A percentile compares a stretch with the other conserved stretches of the same genome.
phyloP scores from a whole-genome alignment of 2,329 filamentous ascomycete genomes.

The Scytalidium lignicola region DNA sequence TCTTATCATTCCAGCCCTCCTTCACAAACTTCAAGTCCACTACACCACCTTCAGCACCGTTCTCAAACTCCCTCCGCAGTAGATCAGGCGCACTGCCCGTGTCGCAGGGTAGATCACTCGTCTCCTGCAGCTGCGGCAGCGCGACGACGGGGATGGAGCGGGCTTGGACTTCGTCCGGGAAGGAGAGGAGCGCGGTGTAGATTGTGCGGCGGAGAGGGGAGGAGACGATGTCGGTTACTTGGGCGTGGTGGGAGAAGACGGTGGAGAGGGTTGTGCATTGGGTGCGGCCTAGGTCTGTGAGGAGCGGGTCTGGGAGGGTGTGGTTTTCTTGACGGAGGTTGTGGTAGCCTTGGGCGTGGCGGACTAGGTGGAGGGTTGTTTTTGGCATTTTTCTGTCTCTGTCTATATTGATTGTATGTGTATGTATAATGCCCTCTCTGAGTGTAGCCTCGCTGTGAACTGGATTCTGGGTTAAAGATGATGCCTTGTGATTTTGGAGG shows the following conservation, averaged over 20 bases:
- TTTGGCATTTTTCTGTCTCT: slow-evolving; percentile 11
- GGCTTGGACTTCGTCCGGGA: slow-evolving; percentile 48
- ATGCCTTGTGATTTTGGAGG: too few relatives aligned
- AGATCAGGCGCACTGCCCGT: slow-evolving; percentile 55
- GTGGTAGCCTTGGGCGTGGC: slow-evolving; percentile 76
- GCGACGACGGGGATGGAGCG: slow-evolving; percentile 45
- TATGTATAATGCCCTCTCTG: too few relatives aligned
- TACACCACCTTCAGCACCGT: slow-evolving; percentile 29
- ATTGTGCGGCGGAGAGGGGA: slow-evolving; percentile 79
- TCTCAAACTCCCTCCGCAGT: slow-evolving; percentile 55
- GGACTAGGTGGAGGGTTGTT: slow-evolving; percentile 58
- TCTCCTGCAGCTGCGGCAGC: slow-evolving; percentile 75
- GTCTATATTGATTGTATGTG: not conserved
- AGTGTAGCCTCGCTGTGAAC: too few relatives aligned
- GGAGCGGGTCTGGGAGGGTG: slow-evolving; percentile 66
- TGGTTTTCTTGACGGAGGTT: slow-evolving; percentile 71
- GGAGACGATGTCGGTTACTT: slow-evolving; percentile 66
- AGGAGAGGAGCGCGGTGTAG: slow-evolving; percentile 68
- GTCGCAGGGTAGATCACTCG: slow-evolving; percentile 70
- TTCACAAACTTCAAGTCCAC: slow-evolving; percentile 61
- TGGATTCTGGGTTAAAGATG: too few relatives aligned
- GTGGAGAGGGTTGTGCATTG: slow-evolving; percentile 65
- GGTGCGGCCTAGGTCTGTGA: slow-evolving; percentile 69
- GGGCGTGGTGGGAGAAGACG: slow-evolving; percentile 58
- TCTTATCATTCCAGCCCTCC: slow-evolving; percentile 70